phyloP scores from a whole-genome alignment of 2,329 filamentous ascomycete genomes.

The Ophiocordyceps australis region DNA sequence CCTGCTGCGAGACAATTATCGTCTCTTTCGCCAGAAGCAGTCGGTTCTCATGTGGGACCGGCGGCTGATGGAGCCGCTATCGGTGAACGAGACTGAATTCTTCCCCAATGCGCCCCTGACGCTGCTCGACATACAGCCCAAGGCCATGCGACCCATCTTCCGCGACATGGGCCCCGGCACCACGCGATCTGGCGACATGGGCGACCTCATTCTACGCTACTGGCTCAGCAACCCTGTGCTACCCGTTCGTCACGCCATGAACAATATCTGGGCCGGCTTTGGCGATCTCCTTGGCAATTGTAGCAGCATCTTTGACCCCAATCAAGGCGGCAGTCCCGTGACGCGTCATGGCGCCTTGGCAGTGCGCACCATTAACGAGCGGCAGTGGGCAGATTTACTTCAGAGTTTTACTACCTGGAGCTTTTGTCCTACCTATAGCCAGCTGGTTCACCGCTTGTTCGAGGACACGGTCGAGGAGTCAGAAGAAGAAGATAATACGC shows the following conservation, averaged over 20 bases:
- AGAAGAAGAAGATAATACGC: slow-evolving; percentile 11
- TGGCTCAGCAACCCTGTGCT: slow-evolving; percentile 25
- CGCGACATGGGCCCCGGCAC: slow-evolving; percentile 21
- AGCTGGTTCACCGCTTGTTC: slow-evolving; percentile 25
- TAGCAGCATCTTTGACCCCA: slow-evolving; percentile 26
- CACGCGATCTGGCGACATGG: slow-evolving; percentile 25
- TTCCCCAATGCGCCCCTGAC: slow-evolving; percentile 39
- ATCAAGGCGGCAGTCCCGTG: slow-evolving; percentile 23
- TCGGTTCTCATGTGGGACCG: slow-evolving; percentile 49
- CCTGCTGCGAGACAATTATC: slow-evolving; percentile 32
- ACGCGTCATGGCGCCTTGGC: slow-evolving; percentile 20
- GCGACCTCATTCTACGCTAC: slow-evolving; percentile 26
- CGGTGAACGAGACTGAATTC: slow-evolving; percentile 39
- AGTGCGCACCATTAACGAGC: slow-evolving; percentile 28
- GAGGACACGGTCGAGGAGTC: slow-evolving; percentile 9
- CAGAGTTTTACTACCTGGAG: slow-evolving; percentile 48
- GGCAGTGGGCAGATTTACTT: slow-evolving; percentile 38
- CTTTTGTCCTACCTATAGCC: slow-evolving; percentile 31
- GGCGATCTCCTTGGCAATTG: slow-evolving; percentile 29
- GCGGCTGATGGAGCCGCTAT: slow-evolving; percentile 52
- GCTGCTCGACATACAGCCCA: slow-evolving; percentile 52
- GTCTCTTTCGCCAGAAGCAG: slow-evolving; percentile 26
- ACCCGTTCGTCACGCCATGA: slow-evolving; percentile 24
- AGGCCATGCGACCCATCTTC: slow-evolving; percentile 27
- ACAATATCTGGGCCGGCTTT: slow-evolving; percentile 40